A percentile compares a stretch with the other conserved stretches of the same genome.
These are phyloP conservation scores for Tremella yokohamensis DNA, from an alignment of 768 basidiomycete genomes.

Conservation along the genomic window DNA sequence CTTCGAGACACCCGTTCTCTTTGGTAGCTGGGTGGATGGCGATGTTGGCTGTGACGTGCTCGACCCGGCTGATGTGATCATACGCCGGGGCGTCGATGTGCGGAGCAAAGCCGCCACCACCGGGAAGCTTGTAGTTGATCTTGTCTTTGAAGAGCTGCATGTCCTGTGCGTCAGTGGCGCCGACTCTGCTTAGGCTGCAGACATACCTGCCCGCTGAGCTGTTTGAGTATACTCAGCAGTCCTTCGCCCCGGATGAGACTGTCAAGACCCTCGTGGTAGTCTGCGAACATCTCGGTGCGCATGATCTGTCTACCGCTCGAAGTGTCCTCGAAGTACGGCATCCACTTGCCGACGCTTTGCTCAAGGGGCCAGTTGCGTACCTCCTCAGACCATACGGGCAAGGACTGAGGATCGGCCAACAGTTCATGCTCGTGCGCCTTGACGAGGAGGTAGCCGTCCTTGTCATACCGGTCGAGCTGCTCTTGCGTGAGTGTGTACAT, in stretches of 20 bases:
- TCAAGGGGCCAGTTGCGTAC: not conserved
- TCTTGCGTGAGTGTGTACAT: not conserved
- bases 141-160: constrained; percentile 9
- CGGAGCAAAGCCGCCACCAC: constrained; percentile 2
- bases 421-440: not conserved
- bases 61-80: constrained; percentile 1
- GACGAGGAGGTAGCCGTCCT: constrained; percentile 2
- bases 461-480: not conserved
- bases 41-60: constrained; percentile 5
- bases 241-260: not conserved
- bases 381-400: not conserved
- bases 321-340: constrained; percentile 2
- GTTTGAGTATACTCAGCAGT: not conserved
- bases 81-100: constrained; percentile 9
- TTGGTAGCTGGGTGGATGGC: constrained; percentile 3
- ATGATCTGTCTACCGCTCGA: not conserved
- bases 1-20: constrained; percentile 8
- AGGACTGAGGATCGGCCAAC: not conserved
- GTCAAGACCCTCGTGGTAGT: constrained; percentile 2
- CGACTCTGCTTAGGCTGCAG: too few relatives aligned
- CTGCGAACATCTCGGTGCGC: constrained; percentile 2
- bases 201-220: not conserved
- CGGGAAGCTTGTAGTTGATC: constrained; percentile 11
- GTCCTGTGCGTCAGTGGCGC: not conserved
- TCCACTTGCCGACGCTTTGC: not conserved